A percentile compares a stretch with the other conserved stretches of the same genome.
phyloP scores from a whole-genome alignment of 1,284 basidiomycete genomes.

The Leucoagaricus sp. region DNA sequence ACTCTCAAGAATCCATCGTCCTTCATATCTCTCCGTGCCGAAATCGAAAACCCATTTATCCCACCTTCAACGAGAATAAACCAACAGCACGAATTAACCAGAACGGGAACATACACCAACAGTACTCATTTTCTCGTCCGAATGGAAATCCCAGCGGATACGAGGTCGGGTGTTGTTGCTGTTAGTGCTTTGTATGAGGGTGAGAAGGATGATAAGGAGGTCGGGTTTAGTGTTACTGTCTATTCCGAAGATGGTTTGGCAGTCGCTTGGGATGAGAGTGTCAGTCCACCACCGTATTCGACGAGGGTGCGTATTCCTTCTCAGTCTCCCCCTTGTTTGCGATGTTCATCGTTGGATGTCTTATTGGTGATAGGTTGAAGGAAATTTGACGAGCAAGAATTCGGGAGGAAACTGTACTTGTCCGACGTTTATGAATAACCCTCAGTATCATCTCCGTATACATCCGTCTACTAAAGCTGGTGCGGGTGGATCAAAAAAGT shows the following conservation, averaged over 20 bases:
- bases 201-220: conserved; percentile 41
- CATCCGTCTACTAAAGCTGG: conserved; percentile 32
- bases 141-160: conserved; percentile 37
- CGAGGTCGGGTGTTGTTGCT: conserved; percentile 44
- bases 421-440: conserved; percentile 87
- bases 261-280: conserved; percentile 52
- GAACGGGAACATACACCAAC: conserved; percentile 58
- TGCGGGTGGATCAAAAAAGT: conserved; percentile 30
- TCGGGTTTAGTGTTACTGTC: conserved; percentile 66
- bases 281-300: conserved; percentile 41
- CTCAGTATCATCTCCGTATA: conserved; percentile 79
- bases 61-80: conserved; percentile 2
- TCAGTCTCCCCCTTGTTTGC: not conserved
- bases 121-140: conserved; percentile 75
- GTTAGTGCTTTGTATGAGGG: conserved; percentile 72
- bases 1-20: conserved; percentile 60
- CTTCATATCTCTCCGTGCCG: conserved; percentile 73
- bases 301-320: conserved; percentile 36
- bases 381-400: conserved; percentile 66
- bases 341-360: not conserved
- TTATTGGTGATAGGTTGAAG: conserved; percentile 48
- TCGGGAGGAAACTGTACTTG: conserved; percentile 84
- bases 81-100: conserved; percentile 17
- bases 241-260: conserved; percentile 44
- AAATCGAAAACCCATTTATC: conserved; percentile 43